Conservation (phyloP, 352 stramenopile genomes). For the Hyaloperonospora arabidopsidis region DNA sequence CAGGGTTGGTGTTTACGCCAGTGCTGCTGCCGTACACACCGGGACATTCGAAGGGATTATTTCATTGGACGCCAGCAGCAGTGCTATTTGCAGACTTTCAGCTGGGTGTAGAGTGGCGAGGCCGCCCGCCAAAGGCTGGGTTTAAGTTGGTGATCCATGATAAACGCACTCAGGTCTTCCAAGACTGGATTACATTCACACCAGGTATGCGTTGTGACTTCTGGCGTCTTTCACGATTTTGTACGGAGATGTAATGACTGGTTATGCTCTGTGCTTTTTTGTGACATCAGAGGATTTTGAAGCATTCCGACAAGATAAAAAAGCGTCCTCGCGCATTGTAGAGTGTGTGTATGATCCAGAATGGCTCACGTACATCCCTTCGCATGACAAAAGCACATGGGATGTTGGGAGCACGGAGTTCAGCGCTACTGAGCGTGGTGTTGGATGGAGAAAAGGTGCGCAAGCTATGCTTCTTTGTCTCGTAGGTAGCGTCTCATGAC, state of each 20-base stretch:
- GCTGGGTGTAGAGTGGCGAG: slow-evolving; percentile 73
- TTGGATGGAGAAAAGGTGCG: slow-evolving; percentile 75
- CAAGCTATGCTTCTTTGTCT: slow-evolving; percentile 24
- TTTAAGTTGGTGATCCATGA: slow-evolving; percentile 84
- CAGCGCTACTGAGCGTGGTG: slow-evolving; percentile 47
- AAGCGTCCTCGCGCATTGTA: slow-evolving; percentile 72
- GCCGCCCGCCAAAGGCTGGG: slow-evolving; percentile 60
- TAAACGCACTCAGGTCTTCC: slow-evolving; percentile 77
- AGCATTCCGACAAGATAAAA: slow-evolving; percentile 71
- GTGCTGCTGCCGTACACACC: slow-evolving; percentile 73
- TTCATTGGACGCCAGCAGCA: slow-evolving; percentile 54
- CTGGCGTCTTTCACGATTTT: background rate
- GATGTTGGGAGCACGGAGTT: slow-evolving; percentile 60
- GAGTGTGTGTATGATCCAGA: slow-evolving; percentile 79
- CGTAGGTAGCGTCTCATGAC: slow-evolving; percentile 26
- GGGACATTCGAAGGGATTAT: slow-evolving; percentile 67
- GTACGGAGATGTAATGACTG: background rate
- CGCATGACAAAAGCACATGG: slow-evolving; percentile 77
- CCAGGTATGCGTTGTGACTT: slow-evolving; percentile 26
- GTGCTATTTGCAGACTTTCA: slow-evolving; percentile 69
- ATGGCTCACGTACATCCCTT: slow-evolving; percentile 78
- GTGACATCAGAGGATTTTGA: slow-evolving; percentile 58
- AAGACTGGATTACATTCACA: slow-evolving; percentile 85
- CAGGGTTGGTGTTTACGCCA: slow-evolving; percentile 69
- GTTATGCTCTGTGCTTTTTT: background rate